Evolutionary conservation across 371 early-diverging fungal genomes (phyloP), one percentile per base, ranked within the genome.

Genomic region (Globomyces sp.): DNA sequence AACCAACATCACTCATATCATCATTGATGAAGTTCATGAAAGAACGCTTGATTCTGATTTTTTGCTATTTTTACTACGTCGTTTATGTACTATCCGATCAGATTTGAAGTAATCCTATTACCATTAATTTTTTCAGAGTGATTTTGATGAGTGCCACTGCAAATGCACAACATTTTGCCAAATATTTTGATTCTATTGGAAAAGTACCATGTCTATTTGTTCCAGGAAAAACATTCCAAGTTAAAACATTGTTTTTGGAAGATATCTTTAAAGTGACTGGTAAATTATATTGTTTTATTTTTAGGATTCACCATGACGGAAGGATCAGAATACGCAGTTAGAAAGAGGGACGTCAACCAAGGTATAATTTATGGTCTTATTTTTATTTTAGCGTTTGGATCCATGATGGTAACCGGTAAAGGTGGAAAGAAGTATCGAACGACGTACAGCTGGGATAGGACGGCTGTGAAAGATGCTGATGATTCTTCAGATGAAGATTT

Each of bases 191-290:
- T 24, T 24, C 24, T 24, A 24, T 24, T 36, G 71, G 49, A 58
- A 57, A 1, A 57, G 63, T 2, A 36, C 44, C 9, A 53, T 55
- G n/a, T 68, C 34, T 95, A 0, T 73, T 83, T 40, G 89, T 95
- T 5, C 89, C 92, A 6, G 93, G 94, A 24, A 78, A 89, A 62
- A 89, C 89, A 0, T 93, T 85, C 74, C 93, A 92, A 5, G 94
- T 96, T 9, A 50, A 65, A 46, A 83, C 84, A 6, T 74, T 80
- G 11, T 93, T 81, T 47, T 61, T 93, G 64, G 94, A 94, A 63
- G 92, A 94, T 60, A 85, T 88, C 8, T 69, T 89, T 13, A 76
- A 65, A 63, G 42, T 60, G 9, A 75, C 71, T 68, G 85, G 24
- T 24, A 24, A 24, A 24, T 24, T 24, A 24, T 24, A 24, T 24